phyloP scores from a whole-genome alignment of 495 filamentous ascomycete species.

The Annulohypoxylon bovei region DNA sequence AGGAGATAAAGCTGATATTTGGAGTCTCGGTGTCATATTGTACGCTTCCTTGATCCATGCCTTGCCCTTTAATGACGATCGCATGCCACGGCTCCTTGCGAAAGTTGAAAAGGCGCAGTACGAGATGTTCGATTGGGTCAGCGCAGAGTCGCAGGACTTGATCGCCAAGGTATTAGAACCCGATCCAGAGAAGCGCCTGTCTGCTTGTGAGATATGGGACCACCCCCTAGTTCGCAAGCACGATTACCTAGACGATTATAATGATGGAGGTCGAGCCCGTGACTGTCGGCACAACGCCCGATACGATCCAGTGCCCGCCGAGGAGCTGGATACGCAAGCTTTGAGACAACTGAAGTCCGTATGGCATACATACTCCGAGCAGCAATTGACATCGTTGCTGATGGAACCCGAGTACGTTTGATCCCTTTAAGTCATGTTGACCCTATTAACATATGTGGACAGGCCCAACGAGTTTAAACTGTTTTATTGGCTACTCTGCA shows the following conservation, averaged over 20 bases:
- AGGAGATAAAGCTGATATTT: slow-evolving; percentile 86
- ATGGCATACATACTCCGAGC: slow-evolving; percentile 83
- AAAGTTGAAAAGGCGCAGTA: slow-evolving; percentile 78
- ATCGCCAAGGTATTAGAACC: slow-evolving; percentile 77
- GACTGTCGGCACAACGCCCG: slow-evolving; percentile 41
- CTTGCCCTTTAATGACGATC: slow-evolving; percentile 80
- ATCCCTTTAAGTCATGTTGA: slow-evolving; percentile 11
- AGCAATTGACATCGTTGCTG: slow-evolving; percentile 73
- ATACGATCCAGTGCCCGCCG: slow-evolving; percentile 49
- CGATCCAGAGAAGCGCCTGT: slow-evolving; percentile 78
- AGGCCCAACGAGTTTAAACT: slow-evolving; percentile 88
- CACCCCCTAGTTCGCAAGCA: slow-evolving; percentile 87
- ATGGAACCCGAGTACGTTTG: slow-evolving; percentile 70
- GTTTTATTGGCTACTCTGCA: slow-evolving; percentile 85
- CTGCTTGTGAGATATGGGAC: slow-evolving; percentile 79
- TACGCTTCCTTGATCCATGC: slow-evolving; percentile 82
- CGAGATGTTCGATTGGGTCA: slow-evolving; percentile 73
- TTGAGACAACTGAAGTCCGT: slow-evolving; percentile 84
- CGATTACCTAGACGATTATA: slow-evolving; percentile 68
- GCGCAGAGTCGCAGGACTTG: slow-evolving; percentile 77
- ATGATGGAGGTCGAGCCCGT: slow-evolving; percentile 43
- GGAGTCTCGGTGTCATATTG: slow-evolving; percentile 93
- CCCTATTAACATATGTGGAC: slow-evolving; percentile 39
- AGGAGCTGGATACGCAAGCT: slow-evolving; percentile 79
- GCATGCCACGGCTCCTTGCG: slow-evolving; percentile 65